phyloP scores from a whole-genome alignment of 2,329 filamentous ascomycete species.

The Hymenoscyphus infarciens region DNA sequence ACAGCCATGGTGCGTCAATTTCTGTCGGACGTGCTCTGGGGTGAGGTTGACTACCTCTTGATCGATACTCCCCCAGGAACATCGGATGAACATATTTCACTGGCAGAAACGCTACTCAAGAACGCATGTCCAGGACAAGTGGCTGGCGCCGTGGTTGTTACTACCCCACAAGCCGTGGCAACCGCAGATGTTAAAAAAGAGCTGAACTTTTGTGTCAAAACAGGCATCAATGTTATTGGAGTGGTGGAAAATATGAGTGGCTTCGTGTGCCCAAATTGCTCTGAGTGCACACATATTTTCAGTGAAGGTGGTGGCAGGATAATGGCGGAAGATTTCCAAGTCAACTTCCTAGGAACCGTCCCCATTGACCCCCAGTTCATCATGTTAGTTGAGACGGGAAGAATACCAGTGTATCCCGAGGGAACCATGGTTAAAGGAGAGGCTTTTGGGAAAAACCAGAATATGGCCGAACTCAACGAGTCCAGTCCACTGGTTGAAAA shows the following conservation, averaged over 20 bases:
- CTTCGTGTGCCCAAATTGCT: slow-evolving; percentile 76
- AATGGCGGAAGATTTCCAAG: slow-evolving; percentile 83
- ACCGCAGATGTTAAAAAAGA: slow-evolving; percentile 88
- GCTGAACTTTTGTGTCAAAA: slow-evolving; percentile 79
- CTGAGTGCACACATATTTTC: slow-evolving; percentile 90
- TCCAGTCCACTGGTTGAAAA: slow-evolving; percentile 59
- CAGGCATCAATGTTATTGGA: slow-evolving; percentile 81
- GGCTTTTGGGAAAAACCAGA: slow-evolving; percentile 41
- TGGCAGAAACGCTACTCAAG: slow-evolving; percentile 78
- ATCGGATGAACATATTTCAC: slow-evolving; percentile 93
- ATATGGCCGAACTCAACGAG: slow-evolving; percentile 32
- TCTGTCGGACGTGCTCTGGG: slow-evolving; percentile 86
- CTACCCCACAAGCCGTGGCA: slow-evolving; percentile 90
- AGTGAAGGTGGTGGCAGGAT: slow-evolving; percentile 83
- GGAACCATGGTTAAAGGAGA: slow-evolving; percentile 61
- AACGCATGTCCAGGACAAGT: slow-evolving; percentile 64
- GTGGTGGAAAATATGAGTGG: slow-evolving; percentile 97
- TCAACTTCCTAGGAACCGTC: slow-evolving; percentile 80
- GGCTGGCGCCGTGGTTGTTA: slow-evolving; percentile 87
- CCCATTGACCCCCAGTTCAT: slow-evolving; percentile 94
- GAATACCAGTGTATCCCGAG: slow-evolving; percentile 61
- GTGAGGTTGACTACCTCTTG: slow-evolving; percentile 81
- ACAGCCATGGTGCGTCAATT: slow-evolving; percentile 99
- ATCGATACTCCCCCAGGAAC: slow-evolving; percentile 97
- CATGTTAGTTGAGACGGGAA: slow-evolving; percentile 73